Percentiles rank a stretch among this genome's conserved stretches.
Evolutionary conservation across 2,329 filamentous ascomycete genomes (phyloP).

Genomic region (Colletotrichum magnum): DNA sequence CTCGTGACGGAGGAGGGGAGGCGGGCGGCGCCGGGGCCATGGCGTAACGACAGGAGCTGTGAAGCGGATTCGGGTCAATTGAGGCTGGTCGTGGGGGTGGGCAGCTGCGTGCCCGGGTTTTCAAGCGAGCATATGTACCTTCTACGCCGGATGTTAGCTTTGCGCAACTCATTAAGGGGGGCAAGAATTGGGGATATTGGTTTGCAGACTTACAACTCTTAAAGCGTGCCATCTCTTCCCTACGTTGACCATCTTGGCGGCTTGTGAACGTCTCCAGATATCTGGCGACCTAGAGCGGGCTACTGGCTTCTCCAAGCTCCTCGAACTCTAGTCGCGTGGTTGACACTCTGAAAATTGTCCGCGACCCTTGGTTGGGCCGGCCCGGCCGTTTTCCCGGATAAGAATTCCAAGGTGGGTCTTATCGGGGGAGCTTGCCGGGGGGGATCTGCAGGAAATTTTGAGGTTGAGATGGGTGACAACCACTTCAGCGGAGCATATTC

Average conservation of each 20-base stretch:
- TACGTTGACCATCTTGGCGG: conserved; percentile 60
- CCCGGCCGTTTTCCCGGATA: conserved; percentile 36
- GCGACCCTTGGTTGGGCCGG: conserved; percentile 34
- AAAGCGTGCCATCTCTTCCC: conserved; percentile 77
- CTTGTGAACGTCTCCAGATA: conserved; percentile 20
- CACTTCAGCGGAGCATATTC: background rate
- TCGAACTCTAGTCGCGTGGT: conserved; percentile 29
- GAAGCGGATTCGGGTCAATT: conserved; percentile 45
- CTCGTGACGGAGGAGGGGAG: conserved; percentile 82
- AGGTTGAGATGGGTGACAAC: background rate
- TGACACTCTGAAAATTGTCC: conserved; percentile 41
- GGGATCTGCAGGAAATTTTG: conserved; percentile 28
- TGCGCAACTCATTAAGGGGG: background rate
- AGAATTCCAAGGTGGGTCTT: conserved; percentile 17
- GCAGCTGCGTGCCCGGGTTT: background rate
- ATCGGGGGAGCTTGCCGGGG: conserved; percentile 23
- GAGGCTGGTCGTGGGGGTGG: conserved; percentile 2
- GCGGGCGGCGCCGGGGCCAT: conserved; percentile 86
- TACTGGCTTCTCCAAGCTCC: conserved; percentile 12
- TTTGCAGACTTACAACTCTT: conserved; percentile 71
- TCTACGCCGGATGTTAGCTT: conserved; percentile 38
- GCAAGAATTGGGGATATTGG: too few relatives aligned
- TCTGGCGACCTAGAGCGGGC: conserved; percentile 17
- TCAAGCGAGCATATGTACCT: conserved; percentile 36
- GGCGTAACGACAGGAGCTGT: conserved; percentile 81